phyloP scores from a whole-genome alignment of 495 filamentous ascomycete genomes.

The Penicillium riverlandense region DNA sequence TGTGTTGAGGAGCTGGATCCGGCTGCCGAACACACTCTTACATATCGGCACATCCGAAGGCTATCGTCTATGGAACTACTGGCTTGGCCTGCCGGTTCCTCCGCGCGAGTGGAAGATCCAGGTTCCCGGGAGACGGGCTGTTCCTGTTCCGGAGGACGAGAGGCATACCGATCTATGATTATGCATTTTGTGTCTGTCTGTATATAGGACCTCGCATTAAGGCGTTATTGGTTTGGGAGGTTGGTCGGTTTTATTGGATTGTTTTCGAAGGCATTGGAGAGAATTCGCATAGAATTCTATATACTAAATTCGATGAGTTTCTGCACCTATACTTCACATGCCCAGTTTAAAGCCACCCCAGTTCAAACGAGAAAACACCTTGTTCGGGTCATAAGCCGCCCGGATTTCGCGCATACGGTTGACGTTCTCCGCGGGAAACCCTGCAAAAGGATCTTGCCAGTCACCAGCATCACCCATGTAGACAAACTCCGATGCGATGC shows the following conservation, averaged over 20 bases:
- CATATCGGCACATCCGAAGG: conserved; percentile 54
- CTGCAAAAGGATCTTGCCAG: conserved; percentile 32
- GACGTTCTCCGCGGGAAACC: conserved; percentile 30
- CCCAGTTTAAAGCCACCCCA: conserved; percentile 25
- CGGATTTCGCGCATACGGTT: conserved; percentile 23
- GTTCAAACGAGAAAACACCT: conserved; percentile 14
- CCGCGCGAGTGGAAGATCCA: conserved; percentile 61
- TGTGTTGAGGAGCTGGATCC: conserved; percentile 64
- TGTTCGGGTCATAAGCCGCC: conserved; percentile 26
- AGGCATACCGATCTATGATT: conserved; percentile 52
- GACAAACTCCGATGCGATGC: conserved; percentile 15
- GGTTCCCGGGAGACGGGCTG: conserved; percentile 19
- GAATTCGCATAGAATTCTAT: too few relatives aligned
- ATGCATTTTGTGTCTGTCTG: neutral
- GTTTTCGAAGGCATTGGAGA: neutral
- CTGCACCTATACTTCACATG: neutral
- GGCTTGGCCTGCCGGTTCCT: conserved; percentile 67
- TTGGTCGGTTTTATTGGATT: conserved; percentile 1
- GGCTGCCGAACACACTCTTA: conserved; percentile 64
- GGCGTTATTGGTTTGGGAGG: neutral
- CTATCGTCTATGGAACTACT: conserved; percentile 62
- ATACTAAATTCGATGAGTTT: too few relatives aligned
- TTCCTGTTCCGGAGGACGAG: neutral
- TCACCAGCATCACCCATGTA: conserved; percentile 35
- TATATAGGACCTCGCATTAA: too few relatives aligned